Conservation (phyloP, 768 basidiomycete species). For the Leccinum rimulosum region DNA sequence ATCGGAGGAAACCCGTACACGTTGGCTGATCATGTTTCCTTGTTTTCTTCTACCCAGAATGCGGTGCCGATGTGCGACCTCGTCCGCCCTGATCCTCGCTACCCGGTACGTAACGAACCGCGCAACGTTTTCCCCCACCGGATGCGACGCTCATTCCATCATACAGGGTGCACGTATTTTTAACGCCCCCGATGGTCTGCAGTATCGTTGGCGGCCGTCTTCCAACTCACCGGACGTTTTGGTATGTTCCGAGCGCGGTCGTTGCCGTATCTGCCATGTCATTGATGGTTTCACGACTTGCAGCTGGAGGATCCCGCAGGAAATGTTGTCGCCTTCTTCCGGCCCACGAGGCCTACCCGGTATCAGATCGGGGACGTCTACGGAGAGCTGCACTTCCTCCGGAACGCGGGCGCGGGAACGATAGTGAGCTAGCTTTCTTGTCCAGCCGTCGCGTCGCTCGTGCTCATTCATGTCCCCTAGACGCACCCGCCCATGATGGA, state of each 20-base stretch:
- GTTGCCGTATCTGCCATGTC: neutral
- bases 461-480: conserved; percentile 39
- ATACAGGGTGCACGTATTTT: conserved; percentile 63
- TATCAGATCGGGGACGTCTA: conserved; percentile 87
- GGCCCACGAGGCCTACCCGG: conserved; percentile 70
- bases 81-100: conserved; percentile 63
- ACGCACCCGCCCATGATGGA: conserved; percentile 91
- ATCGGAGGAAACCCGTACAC: conserved; percentile 13
- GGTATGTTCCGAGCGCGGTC: conserved; percentile 39
- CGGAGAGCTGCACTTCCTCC: conserved; percentile 81
- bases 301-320: conserved; percentile 74
- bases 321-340: conserved; percentile 76
- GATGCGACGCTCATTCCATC: conserved; percentile 15
- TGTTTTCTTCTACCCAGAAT: conserved; percentile 43
- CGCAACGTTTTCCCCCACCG: conserved; percentile 2
- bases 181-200: conserved; percentile 78
- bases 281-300: conserved; percentile 9
- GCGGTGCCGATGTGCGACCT: conserved; percentile 81
- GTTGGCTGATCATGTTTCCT: conserved; percentile 23
- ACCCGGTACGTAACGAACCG: conserved; percentile 47
- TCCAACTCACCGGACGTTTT: conserved; percentile 54
- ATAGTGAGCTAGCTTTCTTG: conserved; percentile 51
- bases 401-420: conserved; percentile 74
- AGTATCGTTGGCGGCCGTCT: conserved; percentile 80
- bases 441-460: conserved; percentile 16